Evolutionary conservation across 2,329 filamentous ascomycete genomes (phyloP).

Genomic region (Cladophialophora chaetospira): DNA sequence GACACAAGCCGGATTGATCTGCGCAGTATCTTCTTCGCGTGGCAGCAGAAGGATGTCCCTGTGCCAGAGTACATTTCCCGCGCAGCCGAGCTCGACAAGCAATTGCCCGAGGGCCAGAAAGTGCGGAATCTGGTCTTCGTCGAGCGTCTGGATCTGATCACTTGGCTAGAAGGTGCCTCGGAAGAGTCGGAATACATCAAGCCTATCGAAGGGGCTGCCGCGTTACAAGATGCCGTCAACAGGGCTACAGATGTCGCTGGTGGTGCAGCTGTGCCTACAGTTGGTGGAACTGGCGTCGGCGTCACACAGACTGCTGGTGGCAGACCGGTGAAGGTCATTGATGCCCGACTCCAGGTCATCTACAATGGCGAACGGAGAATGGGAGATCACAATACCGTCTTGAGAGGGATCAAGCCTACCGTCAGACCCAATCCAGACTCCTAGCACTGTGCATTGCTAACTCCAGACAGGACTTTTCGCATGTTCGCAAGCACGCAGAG

Average conservation of each 20-base stretch:
- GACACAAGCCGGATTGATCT: constrained; percentile 73
- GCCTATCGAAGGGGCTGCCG: constrained; percentile 67
- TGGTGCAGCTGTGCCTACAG: constrained; percentile 47
- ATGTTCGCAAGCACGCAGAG: constrained; percentile 82
- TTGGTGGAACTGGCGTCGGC: constrained; percentile 47
- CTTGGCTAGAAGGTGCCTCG: constrained; percentile 87
- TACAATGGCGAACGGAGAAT: constrained; percentile 89
- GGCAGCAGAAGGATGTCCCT: constrained; percentile 86
- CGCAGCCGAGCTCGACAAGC: constrained; percentile 76
- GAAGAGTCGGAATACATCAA: constrained; percentile 94
- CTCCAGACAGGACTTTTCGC: constrained; percentile 79
- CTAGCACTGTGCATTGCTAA: constrained; percentile 15
- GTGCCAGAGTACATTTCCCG: constrained; percentile 90
- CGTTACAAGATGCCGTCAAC: constrained; percentile 46
- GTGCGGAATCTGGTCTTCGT: constrained; percentile 91
- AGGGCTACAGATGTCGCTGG: constrained; percentile 54
- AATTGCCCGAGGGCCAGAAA: constrained; percentile 63
- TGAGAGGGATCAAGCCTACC: constrained; percentile 84
- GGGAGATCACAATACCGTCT: constrained; percentile 85
- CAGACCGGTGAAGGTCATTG: constrained; percentile 67
- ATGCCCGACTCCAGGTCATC: constrained; percentile 81
- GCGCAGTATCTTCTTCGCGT: constrained; percentile 94
- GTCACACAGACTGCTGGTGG: constrained; percentile 36
- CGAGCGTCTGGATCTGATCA: constrained; percentile 86
- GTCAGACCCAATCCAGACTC: constrained; percentile 53